Evolutionary conservation across 2,329 filamentous ascomycete genomes (phyloP).

Genomic region (Fusarium nematophilum): DNA sequence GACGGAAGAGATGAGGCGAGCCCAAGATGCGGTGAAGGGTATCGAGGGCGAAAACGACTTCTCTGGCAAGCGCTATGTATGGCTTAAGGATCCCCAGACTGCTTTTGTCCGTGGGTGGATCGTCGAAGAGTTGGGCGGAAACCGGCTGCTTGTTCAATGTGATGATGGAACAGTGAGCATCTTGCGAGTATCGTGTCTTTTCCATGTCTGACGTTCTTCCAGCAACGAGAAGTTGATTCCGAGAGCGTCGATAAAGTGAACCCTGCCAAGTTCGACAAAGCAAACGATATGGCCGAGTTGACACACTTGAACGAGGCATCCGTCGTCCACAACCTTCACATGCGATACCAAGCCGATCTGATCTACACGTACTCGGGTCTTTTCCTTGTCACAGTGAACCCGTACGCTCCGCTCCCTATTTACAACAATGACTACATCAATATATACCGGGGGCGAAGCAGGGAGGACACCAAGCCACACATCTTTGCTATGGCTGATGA

Average conservation of each 20-base stretch:
- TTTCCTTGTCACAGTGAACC: slow-evolving; percentile 96
- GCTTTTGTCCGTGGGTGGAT: slow-evolving; percentile 96
- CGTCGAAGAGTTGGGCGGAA: slow-evolving; percentile 79
- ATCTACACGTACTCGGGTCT: slow-evolving; percentile 99
- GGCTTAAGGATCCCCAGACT: slow-evolving; percentile 86
- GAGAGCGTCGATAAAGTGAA: slow-evolving; percentile 99
- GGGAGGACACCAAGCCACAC: slow-evolving; percentile 96
- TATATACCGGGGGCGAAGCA: slow-evolving; percentile 92
- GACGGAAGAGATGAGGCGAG: slow-evolving; percentile 76
- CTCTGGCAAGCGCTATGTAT: slow-evolving; percentile 97
- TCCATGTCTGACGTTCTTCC: slow-evolving; percentile 34
- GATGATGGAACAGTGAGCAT: slow-evolving; percentile 85
- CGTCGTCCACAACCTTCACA: slow-evolving; percentile 95
- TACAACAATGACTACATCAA: slow-evolving; percentile 98
- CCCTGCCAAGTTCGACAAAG: slow-evolving; percentile 99
- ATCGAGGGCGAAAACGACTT: slow-evolving; percentile 99
- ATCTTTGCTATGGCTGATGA: slow-evolving; percentile 98
- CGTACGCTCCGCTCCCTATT: slow-evolving; percentile 93
- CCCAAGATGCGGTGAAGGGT: slow-evolving; percentile 69
- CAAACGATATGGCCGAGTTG: slow-evolving; percentile 98
- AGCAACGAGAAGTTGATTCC: slow-evolving; percentile 87
- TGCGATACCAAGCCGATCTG: slow-evolving; percentile 92
- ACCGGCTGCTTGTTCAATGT: slow-evolving; percentile 85
- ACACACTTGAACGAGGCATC: slow-evolving; percentile 98
- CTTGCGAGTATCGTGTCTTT: background rate